Evolutionary conservation across 2,329 filamentous ascomycete species (phyloP).

Genomic region (Paradendryphiella salina): DNA sequence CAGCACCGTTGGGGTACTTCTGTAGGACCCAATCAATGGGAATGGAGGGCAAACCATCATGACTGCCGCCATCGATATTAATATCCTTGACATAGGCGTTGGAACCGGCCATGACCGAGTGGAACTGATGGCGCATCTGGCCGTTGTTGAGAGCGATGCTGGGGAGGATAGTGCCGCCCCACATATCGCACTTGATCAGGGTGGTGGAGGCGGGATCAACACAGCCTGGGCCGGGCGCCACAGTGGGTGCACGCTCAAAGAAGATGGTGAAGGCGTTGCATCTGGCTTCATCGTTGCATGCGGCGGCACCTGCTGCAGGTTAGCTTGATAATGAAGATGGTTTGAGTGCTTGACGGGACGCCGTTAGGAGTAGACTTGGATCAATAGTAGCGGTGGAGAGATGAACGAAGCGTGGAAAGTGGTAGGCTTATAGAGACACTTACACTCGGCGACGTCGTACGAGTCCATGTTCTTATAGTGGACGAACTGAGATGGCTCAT

Average conservation of each 20-base stretch:
- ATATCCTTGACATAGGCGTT: conserved; percentile 27
- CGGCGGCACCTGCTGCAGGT: conserved; percentile 1
- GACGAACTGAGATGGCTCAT: conserved; percentile 15
- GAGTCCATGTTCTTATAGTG: conserved; percentile 11
- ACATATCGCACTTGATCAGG: conserved; percentile 38
- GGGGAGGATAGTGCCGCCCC: conserved; percentile 21
- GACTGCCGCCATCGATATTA: conserved; percentile 1
- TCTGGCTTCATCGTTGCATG: conserved; percentile 11
- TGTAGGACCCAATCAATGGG: conserved; percentile 14
- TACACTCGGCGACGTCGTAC: conserved; percentile 19
- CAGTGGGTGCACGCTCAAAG: conserved; percentile 22
- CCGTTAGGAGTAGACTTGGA: too few relatives aligned
- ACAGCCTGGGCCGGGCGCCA: conserved; percentile 17
- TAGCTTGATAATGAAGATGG: not conserved
- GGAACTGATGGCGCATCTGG: conserved; percentile 26
- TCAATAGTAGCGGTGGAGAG: too few relatives aligned
- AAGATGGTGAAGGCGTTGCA: conserved; percentile 30
- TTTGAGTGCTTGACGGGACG: too few relatives aligned
- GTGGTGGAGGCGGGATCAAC: conserved; percentile 21
- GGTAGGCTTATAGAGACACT: not conserved
- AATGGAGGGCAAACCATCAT: not conserved
- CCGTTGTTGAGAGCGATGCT: conserved; percentile 31
- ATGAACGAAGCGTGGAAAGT: too few relatives aligned
- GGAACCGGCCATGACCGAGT: conserved; percentile 20
- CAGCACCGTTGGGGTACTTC: conserved; percentile 17